phyloP scores from a whole-genome alignment of 2,329 filamentous ascomycete species.

The Colletotrichum sojae region DNA sequence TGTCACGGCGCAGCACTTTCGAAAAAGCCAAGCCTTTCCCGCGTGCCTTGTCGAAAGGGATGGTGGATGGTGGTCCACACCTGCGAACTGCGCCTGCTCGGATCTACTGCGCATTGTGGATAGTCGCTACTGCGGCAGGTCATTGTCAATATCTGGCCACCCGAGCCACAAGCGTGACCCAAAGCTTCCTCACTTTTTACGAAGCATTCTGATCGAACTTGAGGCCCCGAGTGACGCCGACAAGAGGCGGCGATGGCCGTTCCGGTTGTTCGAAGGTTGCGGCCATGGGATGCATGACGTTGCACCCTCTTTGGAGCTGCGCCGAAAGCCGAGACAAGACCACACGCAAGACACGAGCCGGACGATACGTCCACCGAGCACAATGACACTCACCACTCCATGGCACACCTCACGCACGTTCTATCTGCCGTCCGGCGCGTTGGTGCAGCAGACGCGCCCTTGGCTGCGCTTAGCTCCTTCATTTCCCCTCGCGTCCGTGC shows the following conservation, averaged over 20 bases:
- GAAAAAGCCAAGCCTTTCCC: slow-evolving; percentile 27
- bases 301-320: slow-evolving; percentile 3
- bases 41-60: slow-evolving; percentile 4
- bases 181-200: no score
- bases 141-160: no score
- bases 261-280: slow-evolving; percentile 6
- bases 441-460: slow-evolving; percentile 9
- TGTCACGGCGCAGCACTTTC: slow-evolving; percentile 24
- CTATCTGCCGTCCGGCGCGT: slow-evolving; percentile 4
- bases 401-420: slow-evolving; percentile 21
- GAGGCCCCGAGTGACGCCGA: slow-evolving; percentile 20
- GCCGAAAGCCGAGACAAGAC: slow-evolving; percentile 38
- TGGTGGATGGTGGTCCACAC: slow-evolving; percentile 8
- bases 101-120: not conserved
- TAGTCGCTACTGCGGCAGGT: not conserved
- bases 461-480: slow-evolving; percentile 8
- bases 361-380: slow-evolving; percentile 26
- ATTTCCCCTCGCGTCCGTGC: not conserved
- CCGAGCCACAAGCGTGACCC: no score
- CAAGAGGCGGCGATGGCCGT: slow-evolving; percentile 25
- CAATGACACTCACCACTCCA: slow-evolving; percentile 1
- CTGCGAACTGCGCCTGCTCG: slow-evolving; percentile 15
- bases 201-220: not conserved
- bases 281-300: slow-evolving; percentile 38
- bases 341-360: slow-evolving; percentile 20